A percentile compares a stretch with the other conserved stretches of the same genome.
Evolutionary conservation across 2,329 filamentous ascomycete species (phyloP).

Genomic region (Ophiostoma quercus): DNA sequence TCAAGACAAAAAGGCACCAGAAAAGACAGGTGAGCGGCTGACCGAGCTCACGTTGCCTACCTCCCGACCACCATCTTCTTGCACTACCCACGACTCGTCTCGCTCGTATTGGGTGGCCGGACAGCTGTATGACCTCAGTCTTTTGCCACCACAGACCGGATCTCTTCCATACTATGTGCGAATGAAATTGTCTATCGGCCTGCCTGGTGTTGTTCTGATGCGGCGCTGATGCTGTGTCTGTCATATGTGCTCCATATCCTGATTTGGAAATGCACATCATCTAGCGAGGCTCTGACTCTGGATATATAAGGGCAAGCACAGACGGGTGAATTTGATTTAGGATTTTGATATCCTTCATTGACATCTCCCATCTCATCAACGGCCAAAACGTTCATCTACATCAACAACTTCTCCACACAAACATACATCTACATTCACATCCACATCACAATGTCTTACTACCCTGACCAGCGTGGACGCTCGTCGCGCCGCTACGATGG

Average conservation of each 20-base stretch:
- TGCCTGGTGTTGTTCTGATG: not conserved
- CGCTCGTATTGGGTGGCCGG: not conserved
- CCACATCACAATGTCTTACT: not conserved
- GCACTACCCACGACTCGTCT: not conserved
- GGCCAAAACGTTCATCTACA: not conserved
- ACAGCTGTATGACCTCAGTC: conserved; percentile 12
- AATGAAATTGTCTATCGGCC: not conserved
- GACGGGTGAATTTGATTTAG: not conserved
- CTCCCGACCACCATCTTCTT: not conserved
- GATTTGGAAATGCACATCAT: not conserved
- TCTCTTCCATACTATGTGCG: not conserved
- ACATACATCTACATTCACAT: not conserved
- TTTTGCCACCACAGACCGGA: conserved; percentile 8
- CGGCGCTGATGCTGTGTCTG: not conserved
- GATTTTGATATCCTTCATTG: not conserved
- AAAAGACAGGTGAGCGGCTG: not conserved
- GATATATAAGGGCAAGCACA: not conserved
- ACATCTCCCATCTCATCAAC: not conserved
- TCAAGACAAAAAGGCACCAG: not conserved
- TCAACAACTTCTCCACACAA: not conserved
- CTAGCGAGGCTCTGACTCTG: not conserved
- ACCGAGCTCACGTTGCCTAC: conserved; percentile 3
- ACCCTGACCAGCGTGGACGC: conserved; percentile 18
- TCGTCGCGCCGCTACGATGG: conserved; percentile 4
- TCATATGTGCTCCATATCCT: not conserved